phyloP scores from a whole-genome alignment of 2,329 filamentous ascomycete species.

The Aaosphaeria pasadenensis region DNA sequence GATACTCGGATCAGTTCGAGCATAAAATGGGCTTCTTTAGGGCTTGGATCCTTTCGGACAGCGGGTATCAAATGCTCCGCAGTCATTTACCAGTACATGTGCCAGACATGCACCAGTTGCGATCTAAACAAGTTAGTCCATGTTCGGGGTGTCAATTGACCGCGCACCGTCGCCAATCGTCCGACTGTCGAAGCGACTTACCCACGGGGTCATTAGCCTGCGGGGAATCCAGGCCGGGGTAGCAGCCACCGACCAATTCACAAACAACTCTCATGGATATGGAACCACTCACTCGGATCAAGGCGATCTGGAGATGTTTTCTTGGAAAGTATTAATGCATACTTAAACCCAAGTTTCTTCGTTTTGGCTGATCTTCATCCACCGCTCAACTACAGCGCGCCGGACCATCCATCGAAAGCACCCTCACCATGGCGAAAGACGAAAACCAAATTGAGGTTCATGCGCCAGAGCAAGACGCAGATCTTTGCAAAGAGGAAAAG shows the following conservation, averaged over 20 bases:
- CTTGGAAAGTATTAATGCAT: not conserved
- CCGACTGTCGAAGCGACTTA: slow-evolving; percentile 3
- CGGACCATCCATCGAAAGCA: too few relatives aligned
- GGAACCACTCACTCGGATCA: not conserved
- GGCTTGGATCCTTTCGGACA: too few relatives aligned
- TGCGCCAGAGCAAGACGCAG: not conserved
- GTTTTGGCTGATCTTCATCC: not conserved
- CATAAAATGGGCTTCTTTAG: too few relatives aligned
- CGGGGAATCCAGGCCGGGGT: slow-evolving; percentile 3
- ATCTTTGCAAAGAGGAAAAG: not conserved
- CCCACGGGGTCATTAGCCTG: not conserved
- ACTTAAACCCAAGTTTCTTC: not conserved
- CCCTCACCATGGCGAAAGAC: slow-evolving; percentile 1
- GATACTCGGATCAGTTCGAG: too few relatives aligned
- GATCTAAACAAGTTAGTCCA: too few relatives aligned
- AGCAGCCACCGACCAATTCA: slow-evolving; percentile 1
- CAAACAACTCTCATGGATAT: not conserved
- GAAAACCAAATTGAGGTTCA: not conserved
- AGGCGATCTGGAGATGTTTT: not conserved
- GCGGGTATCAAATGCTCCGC: too few relatives aligned
- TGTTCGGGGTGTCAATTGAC: not conserved
- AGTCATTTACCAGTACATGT: too few relatives aligned
- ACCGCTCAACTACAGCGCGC: not conserved
- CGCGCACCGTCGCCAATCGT: slow-evolving; percentile 12
- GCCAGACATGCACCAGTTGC: too few relatives aligned